Evolutionary conservation across 306 rosid species (phyloP).

Genomic region (Calophaca sinica): DNA sequence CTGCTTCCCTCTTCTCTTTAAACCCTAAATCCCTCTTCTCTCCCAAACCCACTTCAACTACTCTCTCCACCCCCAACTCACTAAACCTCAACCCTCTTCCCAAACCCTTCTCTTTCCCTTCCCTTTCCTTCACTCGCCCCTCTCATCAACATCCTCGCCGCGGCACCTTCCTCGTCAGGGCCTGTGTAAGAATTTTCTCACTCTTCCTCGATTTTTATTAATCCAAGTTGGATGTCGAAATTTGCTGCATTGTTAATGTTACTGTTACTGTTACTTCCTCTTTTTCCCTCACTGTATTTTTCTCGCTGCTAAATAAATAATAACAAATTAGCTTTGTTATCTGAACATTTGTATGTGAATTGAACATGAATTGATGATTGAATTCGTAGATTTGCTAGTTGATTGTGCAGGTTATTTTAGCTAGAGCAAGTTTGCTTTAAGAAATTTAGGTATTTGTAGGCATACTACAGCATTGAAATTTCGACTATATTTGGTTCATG

Average conservation of each 20-base stretch:
- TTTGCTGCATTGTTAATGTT: too few relatives aligned
- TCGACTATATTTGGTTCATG: neutral
- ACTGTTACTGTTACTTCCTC: too few relatives aligned
- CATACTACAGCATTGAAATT: neutral
- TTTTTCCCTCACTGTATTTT: too few relatives aligned
- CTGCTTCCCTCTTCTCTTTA: slow-evolving; percentile 65
- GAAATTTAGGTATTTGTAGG: neutral
- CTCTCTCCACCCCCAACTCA: slow-evolving; percentile 62
- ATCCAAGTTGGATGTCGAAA: neutral
- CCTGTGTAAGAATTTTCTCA: slow-evolving; percentile 49
- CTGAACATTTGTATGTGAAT: too few relatives aligned
- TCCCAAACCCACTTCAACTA: slow-evolving; percentile 42
- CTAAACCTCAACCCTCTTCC: slow-evolving; percentile 50
- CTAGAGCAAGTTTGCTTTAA: too few relatives aligned
- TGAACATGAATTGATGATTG: too few relatives aligned
- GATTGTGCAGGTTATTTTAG: too few relatives aligned
- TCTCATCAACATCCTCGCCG: slow-evolving; percentile 50
- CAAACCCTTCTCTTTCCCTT: slow-evolving; percentile 49
- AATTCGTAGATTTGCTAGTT: too few relatives aligned
- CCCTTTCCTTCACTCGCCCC: slow-evolving; percentile 54
- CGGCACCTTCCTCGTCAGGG: slow-evolving; percentile 61
- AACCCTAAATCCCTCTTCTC: slow-evolving; percentile 57
- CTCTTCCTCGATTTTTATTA: neutral
- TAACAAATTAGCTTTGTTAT: too few relatives aligned
- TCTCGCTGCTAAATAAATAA: too few relatives aligned